Percentiles rank a stretch among this genome's conserved stretches.
Conservation (phyloP, 148 eudicot genomes). For the Diospyros lotus region DNA sequence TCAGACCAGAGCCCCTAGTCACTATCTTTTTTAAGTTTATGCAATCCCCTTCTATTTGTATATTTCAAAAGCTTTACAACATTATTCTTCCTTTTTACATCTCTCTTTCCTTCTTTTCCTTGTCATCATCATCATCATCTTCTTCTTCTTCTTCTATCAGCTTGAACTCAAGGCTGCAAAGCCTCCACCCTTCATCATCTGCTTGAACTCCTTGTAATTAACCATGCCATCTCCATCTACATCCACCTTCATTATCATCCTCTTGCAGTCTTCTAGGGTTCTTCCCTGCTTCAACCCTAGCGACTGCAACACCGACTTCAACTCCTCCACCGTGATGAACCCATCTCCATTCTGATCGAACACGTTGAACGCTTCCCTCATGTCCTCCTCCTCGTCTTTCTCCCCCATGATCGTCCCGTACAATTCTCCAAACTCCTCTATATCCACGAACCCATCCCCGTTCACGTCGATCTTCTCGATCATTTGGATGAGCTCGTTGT, state of each 20-base stretch:
- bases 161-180: slow-evolving; percentile 17
- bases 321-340: slow-evolving; percentile 26
- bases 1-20: no score
- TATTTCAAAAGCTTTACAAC: no score
- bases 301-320: slow-evolving; percentile 22
- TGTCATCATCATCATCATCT: not conserved
- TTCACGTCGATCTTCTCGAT: slow-evolving; percentile 34
- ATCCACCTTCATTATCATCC: slow-evolving; percentile 27
- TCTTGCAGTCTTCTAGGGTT: slow-evolving; percentile 24
- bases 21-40: no score
- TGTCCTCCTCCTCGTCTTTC: slow-evolving; percentile 22
- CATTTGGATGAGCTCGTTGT: slow-evolving; percentile 27
- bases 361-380: slow-evolving; percentile 29
- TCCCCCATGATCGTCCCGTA: slow-evolving; percentile 27
- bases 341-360: slow-evolving; percentile 30
- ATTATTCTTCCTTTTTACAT: no score
- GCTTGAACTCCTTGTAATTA: slow-evolving; percentile 19
- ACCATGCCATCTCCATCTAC: slow-evolving; percentile 32
- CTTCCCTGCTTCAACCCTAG: slow-evolving; percentile 26
- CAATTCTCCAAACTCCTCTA: slow-evolving; percentile 29
- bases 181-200: slow-evolving; percentile 30
- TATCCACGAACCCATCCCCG: slow-evolving; percentile 32
- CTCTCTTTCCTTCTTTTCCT: not conserved
- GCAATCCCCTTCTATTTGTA: no score
- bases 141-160: no score